Evolutionary conservation across 805 yeast genomes (phyloP).

Genomic region (Kazachstania africana): DNA sequence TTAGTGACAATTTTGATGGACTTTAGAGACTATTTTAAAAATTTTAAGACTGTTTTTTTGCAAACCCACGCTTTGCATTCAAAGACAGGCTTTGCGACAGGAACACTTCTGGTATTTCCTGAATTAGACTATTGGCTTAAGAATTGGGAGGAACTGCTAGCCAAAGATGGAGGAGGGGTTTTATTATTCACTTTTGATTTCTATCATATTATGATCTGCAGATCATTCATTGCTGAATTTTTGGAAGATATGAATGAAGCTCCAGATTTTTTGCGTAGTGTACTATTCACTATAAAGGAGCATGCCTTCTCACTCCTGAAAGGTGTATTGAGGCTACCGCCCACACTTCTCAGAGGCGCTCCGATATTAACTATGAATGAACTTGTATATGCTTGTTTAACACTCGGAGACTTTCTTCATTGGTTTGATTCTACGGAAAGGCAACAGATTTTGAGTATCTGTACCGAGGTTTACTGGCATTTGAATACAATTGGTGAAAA

Average conservation of each 20-base stretch:
- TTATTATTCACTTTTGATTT: slow-evolving; percentile 38
- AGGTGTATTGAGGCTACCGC: slow-evolving; percentile 33
- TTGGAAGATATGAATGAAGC: slow-evolving; percentile 14
- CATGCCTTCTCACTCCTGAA: slow-evolving; percentile 36
- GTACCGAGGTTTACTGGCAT: slow-evolving; percentile 47
- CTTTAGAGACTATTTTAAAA: slow-evolving; percentile 16
- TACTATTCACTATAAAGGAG: slow-evolving; percentile 32
- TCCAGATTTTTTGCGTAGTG: slow-evolving; percentile 19
- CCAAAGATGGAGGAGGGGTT: slow-evolving; percentile 38
- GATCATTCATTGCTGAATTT: slow-evolving; percentile 25
- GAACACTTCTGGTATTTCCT: slow-evolving; percentile 13
- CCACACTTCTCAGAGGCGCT: slow-evolving; percentile 40
- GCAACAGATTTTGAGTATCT: slow-evolving; percentile 33
- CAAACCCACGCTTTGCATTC: not conserved
- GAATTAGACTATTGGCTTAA: slow-evolving; percentile 36
- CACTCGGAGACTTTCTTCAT: slow-evolving; percentile 37
- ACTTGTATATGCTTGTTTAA: slow-evolving; percentile 42
- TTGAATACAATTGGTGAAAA: slow-evolving; percentile 44
- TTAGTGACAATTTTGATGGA: slow-evolving; percentile 20
- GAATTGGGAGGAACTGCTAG: slow-evolving; percentile 34
- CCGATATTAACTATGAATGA: slow-evolving; percentile 42
- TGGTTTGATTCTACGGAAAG: slow-evolving; percentile 31
- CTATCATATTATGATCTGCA: slow-evolving; percentile 33
- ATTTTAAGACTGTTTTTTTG: slow-evolving; percentile 4
- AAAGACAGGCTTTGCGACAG: not conserved